Evolutionary conservation across 192 early-diverging fungal genomes (phyloP).

Genomic region (Spinellus fusiger): DNA sequence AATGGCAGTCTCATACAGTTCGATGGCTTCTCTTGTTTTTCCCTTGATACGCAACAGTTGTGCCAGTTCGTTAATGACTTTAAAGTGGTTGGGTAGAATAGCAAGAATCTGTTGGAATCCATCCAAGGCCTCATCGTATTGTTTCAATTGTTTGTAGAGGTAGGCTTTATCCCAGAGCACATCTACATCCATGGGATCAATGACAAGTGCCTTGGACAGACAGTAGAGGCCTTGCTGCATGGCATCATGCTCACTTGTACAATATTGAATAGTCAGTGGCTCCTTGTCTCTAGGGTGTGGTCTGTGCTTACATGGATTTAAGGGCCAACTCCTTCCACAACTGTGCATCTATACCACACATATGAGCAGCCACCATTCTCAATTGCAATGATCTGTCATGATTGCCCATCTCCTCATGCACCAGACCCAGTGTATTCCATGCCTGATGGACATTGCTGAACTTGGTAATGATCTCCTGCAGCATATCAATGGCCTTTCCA

Average conservation of each 20-base stretch:
- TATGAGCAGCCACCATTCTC: conserved; percentile 85
- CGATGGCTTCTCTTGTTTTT: conserved; percentile 56
- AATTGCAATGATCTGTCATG: conserved; percentile 65
- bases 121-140: conserved; percentile 48
- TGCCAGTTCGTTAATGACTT: conserved; percentile 56
- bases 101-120: conserved; percentile 55
- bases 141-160: conserved; percentile 50
- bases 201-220: conserved; percentile 56
- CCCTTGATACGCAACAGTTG: conserved; percentile 46
- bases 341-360: conserved; percentile 61
- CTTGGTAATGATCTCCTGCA: conserved; percentile 72
- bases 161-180: conserved; percentile 64
- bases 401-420: conserved; percentile 84
- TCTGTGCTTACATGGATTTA: conserved; percentile 56
- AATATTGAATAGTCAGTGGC: background rate
- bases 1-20: conserved; percentile 50
- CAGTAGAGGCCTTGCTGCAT: conserved; percentile 83
- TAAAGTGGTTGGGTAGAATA: conserved; percentile 60
- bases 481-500: conserved; percentile 60
- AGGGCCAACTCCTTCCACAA: conserved; percentile 81
- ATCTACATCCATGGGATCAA: conserved; percentile 60
- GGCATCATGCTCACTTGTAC: conserved; percentile 46
- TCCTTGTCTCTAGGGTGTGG: conserved; percentile 2
- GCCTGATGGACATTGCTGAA: conserved; percentile 68
- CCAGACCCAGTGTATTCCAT: conserved; percentile 86